Percentiles rank a stretch among this genome's conserved stretches.
These are phyloP conservation scores for Plectosphaerella sp. DNA, from an alignment of 2,329 filamentous ascomycete species.

Conservation along the genomic window DNA sequence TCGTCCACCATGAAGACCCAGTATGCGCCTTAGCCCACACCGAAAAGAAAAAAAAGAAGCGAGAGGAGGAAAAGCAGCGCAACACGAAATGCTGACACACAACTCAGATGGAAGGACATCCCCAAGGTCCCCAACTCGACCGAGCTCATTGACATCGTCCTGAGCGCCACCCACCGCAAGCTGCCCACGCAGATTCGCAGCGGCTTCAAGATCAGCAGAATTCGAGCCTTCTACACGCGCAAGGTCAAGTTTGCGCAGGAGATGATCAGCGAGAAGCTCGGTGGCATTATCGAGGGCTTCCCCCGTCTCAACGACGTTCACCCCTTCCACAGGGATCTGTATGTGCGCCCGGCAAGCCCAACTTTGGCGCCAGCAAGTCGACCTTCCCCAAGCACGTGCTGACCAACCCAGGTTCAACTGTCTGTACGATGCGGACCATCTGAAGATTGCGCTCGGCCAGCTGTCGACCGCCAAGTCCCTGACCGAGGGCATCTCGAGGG, in stretches of 20 bases:
- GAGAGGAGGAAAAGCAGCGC: background rate
- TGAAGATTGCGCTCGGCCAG: slow-evolving; percentile 93
- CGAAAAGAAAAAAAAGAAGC: too few species aligned
- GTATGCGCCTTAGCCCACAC: slow-evolving; percentile 2
- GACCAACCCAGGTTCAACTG: slow-evolving; percentile 65
- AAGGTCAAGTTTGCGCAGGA: slow-evolving; percentile 99
- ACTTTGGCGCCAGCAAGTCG: background rate
- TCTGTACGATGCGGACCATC: slow-evolving; percentile 97
- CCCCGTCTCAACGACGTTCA: slow-evolving; percentile 91
- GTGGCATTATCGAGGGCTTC: slow-evolving; percentile 86
- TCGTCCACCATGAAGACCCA: slow-evolving; percentile 13
- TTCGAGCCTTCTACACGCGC: slow-evolving; percentile 55
- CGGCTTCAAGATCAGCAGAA: slow-evolving; percentile 89
- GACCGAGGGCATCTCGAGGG: slow-evolving; percentile 91
- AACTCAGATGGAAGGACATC: slow-evolving; percentile 66
- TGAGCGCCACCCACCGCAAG: slow-evolving; percentile 87
- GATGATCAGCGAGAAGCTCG: slow-evolving; percentile 92
- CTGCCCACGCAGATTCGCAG: slow-evolving; percentile 93
- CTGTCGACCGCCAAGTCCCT: slow-evolving; percentile 93
- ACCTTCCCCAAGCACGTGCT: slow-evolving; percentile 66
- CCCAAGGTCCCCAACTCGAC: slow-evolving; percentile 85
- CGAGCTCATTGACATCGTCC: slow-evolving; percentile 96
- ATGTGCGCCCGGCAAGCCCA: background rate
- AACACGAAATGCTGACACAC: background rate
- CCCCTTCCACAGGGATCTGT: slow-evolving; percentile 73